Base-by-base conservation (phyloP, 108 stramenopile genomes). In the Fistulifera pelliculosa region DNA sequence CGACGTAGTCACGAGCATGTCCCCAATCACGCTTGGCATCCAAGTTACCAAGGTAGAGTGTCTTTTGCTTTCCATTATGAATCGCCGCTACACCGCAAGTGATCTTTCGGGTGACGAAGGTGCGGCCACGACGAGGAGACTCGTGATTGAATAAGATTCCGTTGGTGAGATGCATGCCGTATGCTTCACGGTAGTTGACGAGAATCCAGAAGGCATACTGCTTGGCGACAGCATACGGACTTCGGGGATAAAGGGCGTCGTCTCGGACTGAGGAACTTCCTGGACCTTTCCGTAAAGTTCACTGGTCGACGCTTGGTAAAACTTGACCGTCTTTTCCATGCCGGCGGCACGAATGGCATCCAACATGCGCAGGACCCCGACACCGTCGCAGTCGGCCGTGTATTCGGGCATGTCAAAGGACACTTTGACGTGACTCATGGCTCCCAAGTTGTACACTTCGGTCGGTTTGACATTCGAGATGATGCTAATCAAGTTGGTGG, bases 21-120 rank as follows among this genome's bases (percentile, higher is more conserved):
- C 98, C 98, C 98, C 98, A 99, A 81, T 99, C 98, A 64, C 98
- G 91, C 78, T 98, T 95, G 53, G 97, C 77, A 75, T 98, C 95
- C 64, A 97, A 76, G 76, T 98, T 98, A 47, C 98, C 98, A 38
- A 99, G 87, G 67, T 80, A 96, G 28, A 99, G 66, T 47, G 66
- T 74, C 67, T 95, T 89, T 52, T 96, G 87, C 62, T 79, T 31
- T 41, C 94, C 94, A 40, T 65, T 60, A 27, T 71, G 62, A 68
- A 99, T 99, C 42, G 79, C 73, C 14, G 94, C 96, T 0, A 98
- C 95, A 27, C 87, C 92, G 18, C 78, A 74, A 17, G 96, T 97
- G 69, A 98, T 97, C 79, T 98, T 98, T 53, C 98, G 85, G 1
- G 98, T 98, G 38, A 98, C 98, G 70, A 98, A 98, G 28, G 98